Percentiles rank a stretch among this genome's conserved stretches.
These are phyloP conservation scores for Venturia carpophila DNA, from an alignment of 2,329 filamentous ascomycete species.

Conservation along the genomic window DNA sequence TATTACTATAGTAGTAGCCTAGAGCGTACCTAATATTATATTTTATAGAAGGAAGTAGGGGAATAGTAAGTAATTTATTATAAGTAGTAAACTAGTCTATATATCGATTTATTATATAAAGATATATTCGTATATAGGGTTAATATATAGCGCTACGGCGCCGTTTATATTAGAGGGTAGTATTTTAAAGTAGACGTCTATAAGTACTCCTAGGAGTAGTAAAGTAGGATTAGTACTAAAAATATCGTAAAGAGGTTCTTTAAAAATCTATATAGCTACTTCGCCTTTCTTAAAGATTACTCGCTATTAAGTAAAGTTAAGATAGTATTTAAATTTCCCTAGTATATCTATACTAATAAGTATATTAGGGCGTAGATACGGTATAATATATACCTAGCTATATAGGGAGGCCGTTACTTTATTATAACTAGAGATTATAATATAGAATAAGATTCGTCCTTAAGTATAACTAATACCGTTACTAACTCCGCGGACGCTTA, in stretches of 20 bases:
- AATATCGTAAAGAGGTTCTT: not conserved
- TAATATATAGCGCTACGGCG: too few species aligned
- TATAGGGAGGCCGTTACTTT: not conserved
- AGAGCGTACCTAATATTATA: not conserved
- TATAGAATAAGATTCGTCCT: not conserved
- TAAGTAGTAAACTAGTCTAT: too few species aligned
- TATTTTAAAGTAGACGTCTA: too few species aligned
- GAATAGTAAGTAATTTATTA: too few species aligned
- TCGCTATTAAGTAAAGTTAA: not conserved
- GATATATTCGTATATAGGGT: too few species aligned
- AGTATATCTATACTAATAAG: not conserved
- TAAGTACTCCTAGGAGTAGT: not conserved
- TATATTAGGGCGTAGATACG: not conserved
- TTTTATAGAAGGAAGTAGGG: too few species aligned
- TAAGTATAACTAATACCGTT: not conserved
- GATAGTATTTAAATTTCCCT: not conserved
- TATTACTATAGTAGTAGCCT: too few species aligned
- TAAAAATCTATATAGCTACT: not conserved
- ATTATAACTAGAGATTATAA: not conserved
- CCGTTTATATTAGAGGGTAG: too few species aligned
- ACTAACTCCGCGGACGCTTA: not conserved
- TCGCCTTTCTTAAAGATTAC: not conserved
- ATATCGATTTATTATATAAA: too few species aligned
- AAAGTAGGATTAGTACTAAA: not conserved
- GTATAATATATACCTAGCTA: not conserved